Conservation (phyloP, 2,329 filamentous ascomycete genomes). For the Sporothrix inflata region DNA sequence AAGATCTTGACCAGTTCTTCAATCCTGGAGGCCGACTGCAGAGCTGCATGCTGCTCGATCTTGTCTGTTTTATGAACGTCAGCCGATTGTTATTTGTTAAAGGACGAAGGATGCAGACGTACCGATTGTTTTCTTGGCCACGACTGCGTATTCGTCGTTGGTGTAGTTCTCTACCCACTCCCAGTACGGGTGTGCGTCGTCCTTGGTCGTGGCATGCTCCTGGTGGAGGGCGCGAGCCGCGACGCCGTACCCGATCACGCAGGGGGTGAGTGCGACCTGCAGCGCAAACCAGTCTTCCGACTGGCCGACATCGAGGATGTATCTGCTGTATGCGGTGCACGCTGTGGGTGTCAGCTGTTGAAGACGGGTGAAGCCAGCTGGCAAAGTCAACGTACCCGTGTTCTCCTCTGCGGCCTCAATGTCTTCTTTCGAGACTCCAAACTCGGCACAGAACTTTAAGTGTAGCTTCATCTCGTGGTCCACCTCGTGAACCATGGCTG, state of each 20-base stretch:
- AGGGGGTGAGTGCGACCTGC: conserved; percentile 82
- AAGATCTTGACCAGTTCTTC: conserved; percentile 86
- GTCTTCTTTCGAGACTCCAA: conserved; percentile 73
- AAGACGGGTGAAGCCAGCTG: background rate
- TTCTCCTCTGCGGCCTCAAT: conserved; percentile 76
- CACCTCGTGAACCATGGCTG: conserved; percentile 73
- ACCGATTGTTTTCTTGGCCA: conserved; percentile 73
- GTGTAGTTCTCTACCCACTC: conserved; percentile 90
- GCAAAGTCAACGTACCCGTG: conserved; percentile 56
- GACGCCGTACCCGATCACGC: conserved; percentile 83
- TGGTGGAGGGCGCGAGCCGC: conserved; percentile 73
- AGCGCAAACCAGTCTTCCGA: conserved; percentile 87
- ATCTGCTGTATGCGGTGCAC: conserved; percentile 48
- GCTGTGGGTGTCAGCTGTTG: conserved; percentile 37
- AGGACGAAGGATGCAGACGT: conserved; percentile 40
- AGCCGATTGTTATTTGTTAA: background rate
- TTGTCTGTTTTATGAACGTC: conserved; percentile 44
- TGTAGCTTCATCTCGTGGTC: conserved; percentile 80
- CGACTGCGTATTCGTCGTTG: conserved; percentile 74
- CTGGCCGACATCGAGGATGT: conserved; percentile 81
- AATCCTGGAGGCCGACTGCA: conserved; percentile 73
- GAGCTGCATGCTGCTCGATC: conserved; percentile 72
- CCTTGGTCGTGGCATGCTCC: conserved; percentile 59
- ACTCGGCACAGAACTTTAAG: conserved; percentile 77
- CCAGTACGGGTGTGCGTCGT: conserved; percentile 76